phyloP scores from a whole-genome alignment of 2,329 filamentous ascomycete genomes.

The Fusarium nodosum region DNA sequence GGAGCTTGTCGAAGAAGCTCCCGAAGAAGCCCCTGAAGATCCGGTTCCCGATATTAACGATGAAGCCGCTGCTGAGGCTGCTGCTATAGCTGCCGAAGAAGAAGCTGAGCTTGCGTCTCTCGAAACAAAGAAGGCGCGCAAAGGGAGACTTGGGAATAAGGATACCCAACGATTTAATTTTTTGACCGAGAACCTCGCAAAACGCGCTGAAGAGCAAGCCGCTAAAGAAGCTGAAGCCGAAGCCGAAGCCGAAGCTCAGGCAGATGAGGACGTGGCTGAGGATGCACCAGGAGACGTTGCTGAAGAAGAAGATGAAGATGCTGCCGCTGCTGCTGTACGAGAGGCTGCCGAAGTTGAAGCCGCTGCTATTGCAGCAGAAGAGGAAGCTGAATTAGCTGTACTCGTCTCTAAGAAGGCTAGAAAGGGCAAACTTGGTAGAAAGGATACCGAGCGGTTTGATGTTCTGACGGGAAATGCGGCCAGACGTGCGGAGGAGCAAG shows the following conservation, averaged over 20 bases:
- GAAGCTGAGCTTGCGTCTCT: conserved; percentile 58
- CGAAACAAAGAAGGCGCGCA: conserved; percentile 65
- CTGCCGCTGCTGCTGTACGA: conserved; percentile 7
- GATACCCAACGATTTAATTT: conserved; percentile 61
- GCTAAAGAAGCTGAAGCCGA: conserved; percentile 54
- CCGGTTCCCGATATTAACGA: conserved; percentile 15
- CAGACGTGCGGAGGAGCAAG: conserved; percentile 34
- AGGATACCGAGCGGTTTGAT: conserved; percentile 45
- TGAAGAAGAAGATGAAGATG: conserved; percentile 48
- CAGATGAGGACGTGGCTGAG: conserved; percentile 13
- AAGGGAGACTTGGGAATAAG: conserved; percentile 60
- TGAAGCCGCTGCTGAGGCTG: conserved; percentile 28
- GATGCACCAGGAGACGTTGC: conserved; percentile 26
- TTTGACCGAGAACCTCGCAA: conserved; percentile 54
- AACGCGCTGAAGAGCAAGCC: conserved; percentile 54
- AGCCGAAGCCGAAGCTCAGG: conserved; percentile 43
- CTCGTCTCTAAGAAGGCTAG: conserved; percentile 38
- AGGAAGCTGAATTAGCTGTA: conserved; percentile 39
- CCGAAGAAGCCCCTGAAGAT: conserved; percentile 18
- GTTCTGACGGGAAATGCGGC: conserved; percentile 34
- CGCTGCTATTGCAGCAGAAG: conserved; percentile 31
- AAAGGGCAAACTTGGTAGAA: conserved; percentile 44
- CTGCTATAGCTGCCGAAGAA: conserved; percentile 47
- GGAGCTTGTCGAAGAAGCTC: conserved; percentile 20
- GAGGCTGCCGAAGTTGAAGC: conserved; percentile 36